These are phyloP conservation scores for Colletotrichum liaoningense DNA, from an alignment of 2,329 filamentous ascomycete species.

Conservation along the genomic window DNA sequence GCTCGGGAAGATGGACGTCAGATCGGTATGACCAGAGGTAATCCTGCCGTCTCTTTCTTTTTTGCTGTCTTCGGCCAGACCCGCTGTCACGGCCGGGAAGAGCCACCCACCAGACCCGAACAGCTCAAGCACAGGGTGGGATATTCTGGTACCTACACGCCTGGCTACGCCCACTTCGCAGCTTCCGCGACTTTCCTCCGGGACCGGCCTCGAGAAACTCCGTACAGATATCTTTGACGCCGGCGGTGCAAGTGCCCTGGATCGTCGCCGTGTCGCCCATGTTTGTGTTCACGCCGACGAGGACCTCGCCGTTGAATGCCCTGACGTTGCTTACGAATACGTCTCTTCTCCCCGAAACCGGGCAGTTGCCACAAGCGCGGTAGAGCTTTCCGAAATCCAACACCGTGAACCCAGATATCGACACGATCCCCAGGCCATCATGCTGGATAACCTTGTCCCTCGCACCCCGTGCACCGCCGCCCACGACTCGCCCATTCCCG, in stretches of 20 bases:
- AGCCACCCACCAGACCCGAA: too few relatives aligned
- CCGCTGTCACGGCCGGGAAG: too few relatives aligned
- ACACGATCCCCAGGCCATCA: conserved; percentile 36
- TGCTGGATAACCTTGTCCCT: conserved; percentile 36
- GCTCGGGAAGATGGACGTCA: too few relatives aligned
- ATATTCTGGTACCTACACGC: too few relatives aligned
- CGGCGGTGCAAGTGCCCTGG: conserved; percentile 33
- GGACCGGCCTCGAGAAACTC: conserved; percentile 35
- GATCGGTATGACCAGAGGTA: too few relatives aligned
- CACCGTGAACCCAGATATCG: conserved; percentile 33
- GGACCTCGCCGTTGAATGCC: conserved; percentile 36
- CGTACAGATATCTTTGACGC: conserved; percentile 35
- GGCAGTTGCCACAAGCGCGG: conserved; percentile 37
- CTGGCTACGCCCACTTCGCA: too few relatives aligned
- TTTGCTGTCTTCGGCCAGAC: too few relatives aligned
- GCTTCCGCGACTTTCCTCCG: conserved; percentile 35
- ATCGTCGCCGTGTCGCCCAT: conserved; percentile 36
- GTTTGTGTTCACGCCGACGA: conserved; percentile 37
- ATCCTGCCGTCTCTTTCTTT: too few relatives aligned
- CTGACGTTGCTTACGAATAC: conserved; percentile 37
- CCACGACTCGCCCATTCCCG: conserved; percentile 32
- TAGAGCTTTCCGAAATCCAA: conserved; percentile 37
- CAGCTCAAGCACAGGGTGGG: too few relatives aligned
- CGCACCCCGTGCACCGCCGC: conserved; percentile 32
- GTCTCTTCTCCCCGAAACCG: conserved; percentile 31